Evolutionary conservation across 192 early-diverging fungal species (phyloP).

Genomic region (Rhizophagus prolifer): DNA sequence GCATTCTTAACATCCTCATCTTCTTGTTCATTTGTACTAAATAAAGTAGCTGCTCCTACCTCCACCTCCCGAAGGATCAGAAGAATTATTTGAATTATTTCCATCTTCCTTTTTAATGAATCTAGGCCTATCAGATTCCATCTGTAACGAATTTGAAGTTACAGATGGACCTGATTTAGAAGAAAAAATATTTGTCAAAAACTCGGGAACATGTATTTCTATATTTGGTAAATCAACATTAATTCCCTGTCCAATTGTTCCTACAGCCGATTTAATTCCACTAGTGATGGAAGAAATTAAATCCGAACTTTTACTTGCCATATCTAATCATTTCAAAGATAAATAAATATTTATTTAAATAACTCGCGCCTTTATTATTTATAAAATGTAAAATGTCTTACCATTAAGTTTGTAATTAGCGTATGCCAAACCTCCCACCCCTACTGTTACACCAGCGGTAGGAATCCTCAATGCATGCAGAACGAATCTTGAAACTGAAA

Average conservation of each 20-base stretch:
- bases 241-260: constrained; percentile 38
- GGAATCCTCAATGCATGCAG: constrained; percentile 57
- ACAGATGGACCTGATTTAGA: not conserved
- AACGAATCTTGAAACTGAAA: constrained; percentile 42
- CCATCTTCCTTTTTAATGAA: constrained; percentile 38
- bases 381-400: constrained; percentile 10
- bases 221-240: constrained; percentile 42
- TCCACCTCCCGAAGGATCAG: constrained; percentile 26
- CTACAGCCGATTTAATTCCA: constrained; percentile 36
- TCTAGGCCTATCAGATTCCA: constrained; percentile 32
- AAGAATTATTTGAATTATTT: constrained; percentile 30
- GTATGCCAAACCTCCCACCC: constrained; percentile 58
- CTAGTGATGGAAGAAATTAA: constrained; percentile 38
- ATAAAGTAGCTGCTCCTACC: constrained; percentile 39
- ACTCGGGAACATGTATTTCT: constrained; percentile 39
- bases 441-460: constrained; percentile 54
- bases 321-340: not conserved
- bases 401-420: constrained; percentile 64
- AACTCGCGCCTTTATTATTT: not conserved
- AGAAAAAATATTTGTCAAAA: constrained; percentile 32
- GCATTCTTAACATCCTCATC: constrained; percentile 48
- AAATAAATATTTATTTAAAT: not conserved
- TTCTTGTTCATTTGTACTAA: constrained; percentile 23
- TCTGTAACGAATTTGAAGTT: constrained; percentile 23
- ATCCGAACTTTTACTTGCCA: constrained; percentile 31